Percentiles rank a stretch among this genome's conserved stretches.
These are phyloP conservation scores for Gloeopeniophorella convolvens DNA, from an alignment of 768 basidiomycete genomes.

Conservation along the genomic window DNA sequence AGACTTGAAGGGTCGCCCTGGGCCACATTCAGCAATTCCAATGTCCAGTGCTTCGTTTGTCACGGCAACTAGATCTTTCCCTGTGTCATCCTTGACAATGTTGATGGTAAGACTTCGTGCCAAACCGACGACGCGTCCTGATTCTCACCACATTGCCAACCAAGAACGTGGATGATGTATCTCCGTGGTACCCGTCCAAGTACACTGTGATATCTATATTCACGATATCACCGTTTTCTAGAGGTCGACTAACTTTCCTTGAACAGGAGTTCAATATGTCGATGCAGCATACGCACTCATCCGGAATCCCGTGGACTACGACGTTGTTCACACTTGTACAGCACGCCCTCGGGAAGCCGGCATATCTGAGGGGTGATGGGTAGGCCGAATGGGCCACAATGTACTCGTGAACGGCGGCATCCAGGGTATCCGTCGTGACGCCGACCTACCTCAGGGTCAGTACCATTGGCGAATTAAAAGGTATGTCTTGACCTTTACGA, in stretches of 20 bases:
- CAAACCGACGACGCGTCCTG: neutral
- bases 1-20: slow-evolving; percentile 55
- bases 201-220: slow-evolving; percentile 87
- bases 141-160: slow-evolving; percentile 66
- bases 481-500: slow-evolving; percentile 14
- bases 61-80: slow-evolving; percentile 54
- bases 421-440: slow-evolving; percentile 69
- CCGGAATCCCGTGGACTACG: slow-evolving; percentile 84
- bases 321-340: slow-evolving; percentile 90
- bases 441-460: slow-evolving; percentile 42
- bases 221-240: slow-evolving; percentile 79
- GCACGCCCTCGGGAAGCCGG: slow-evolving; percentile 68
- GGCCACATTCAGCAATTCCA: slow-evolving; percentile 71
- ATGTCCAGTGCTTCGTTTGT: slow-evolving; percentile 60
- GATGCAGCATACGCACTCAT: slow-evolving; percentile 53
- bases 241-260: slow-evolving; percentile 50
- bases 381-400: slow-evolving; percentile 68
- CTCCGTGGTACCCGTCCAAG: slow-evolving; percentile 81
- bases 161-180: slow-evolving; percentile 79
- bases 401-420: slow-evolving; percentile 63
- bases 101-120: neutral
- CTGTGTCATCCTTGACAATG: slow-evolving; percentile 54
- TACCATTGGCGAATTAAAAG: neutral
- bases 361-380: slow-evolving; percentile 78
- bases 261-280: neutral